Percentiles rank a stretch among this genome's conserved stretches.
Evolutionary conservation across 768 basidiomycete species (phyloP).

Genomic region (Boletus fagicola): DNA sequence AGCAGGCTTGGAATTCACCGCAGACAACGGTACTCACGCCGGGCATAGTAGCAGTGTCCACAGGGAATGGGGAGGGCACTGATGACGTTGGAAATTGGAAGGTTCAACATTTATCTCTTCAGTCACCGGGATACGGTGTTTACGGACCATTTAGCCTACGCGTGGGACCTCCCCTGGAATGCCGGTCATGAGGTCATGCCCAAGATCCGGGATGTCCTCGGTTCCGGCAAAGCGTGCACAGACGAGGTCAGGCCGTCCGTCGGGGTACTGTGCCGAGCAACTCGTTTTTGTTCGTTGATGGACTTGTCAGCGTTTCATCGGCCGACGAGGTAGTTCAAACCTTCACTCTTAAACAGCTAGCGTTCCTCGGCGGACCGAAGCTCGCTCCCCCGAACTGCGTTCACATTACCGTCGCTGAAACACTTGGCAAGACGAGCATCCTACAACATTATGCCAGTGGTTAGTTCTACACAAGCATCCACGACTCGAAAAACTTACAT

Average conservation of each 20-base stretch:
- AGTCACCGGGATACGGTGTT: background rate
- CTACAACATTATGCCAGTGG: background rate
- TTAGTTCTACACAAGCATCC: background rate
- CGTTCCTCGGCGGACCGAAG: background rate
- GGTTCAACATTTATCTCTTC: slow-evolving; percentile 14
- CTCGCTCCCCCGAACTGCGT: background rate
- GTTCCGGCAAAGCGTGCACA: background rate
- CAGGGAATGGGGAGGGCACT: background rate
- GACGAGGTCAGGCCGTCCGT: background rate
- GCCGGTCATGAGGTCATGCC: slow-evolving; percentile 1
- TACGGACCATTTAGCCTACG: slow-evolving; percentile 6
- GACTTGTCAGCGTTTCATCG: background rate
- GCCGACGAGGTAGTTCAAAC: background rate
- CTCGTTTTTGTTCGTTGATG: background rate
- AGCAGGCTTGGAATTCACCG: background rate
- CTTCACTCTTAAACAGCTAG: background rate
- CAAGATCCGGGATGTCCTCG: background rate
- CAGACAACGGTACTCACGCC: slow-evolving; percentile 17
- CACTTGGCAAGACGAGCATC: background rate
- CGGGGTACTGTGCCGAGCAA: background rate
- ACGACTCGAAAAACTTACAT: background rate
- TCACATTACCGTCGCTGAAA: background rate
- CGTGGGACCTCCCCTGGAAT: background rate
- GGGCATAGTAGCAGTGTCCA: slow-evolving; percentile 20
- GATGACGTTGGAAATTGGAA: background rate